Percentiles rank a stretch among this genome's conserved stretches.
These are phyloP conservation scores for Fusarium anguioides DNA, from an alignment of 2,329 filamentous ascomycete genomes.

Conservation along the genomic window DNA sequence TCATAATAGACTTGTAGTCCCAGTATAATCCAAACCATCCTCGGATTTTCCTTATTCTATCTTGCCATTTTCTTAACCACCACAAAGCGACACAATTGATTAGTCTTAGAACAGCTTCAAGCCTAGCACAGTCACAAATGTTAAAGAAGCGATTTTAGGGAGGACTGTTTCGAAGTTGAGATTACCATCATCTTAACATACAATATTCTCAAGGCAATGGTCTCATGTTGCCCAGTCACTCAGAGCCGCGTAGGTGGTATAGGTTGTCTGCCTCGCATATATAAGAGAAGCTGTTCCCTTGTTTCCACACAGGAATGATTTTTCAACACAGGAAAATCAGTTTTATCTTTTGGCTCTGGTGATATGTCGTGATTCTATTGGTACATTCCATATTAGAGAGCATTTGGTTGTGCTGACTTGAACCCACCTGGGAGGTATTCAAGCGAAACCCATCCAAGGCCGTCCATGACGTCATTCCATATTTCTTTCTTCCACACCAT, in stretches of 20 bases:
- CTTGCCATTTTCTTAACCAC: background rate
- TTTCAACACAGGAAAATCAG: background rate
- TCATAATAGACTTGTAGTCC: background rate
- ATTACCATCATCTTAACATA: no score
- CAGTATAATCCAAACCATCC: background rate
- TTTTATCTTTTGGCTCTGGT: background rate
- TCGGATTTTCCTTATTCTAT: background rate
- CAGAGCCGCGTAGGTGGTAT: background rate
- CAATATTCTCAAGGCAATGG: background rate
- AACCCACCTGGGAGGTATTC: no score
- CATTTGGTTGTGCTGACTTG: no score
- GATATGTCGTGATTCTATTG: background rate
- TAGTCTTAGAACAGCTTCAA: background rate
- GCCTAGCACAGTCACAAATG: background rate
- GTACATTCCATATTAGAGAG: no score
- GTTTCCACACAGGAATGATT: background rate
- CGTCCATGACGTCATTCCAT: conserved; percentile 43
- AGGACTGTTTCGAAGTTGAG: no score
- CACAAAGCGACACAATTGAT: background rate
- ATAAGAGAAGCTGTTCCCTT: background rate
- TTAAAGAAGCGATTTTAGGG: background rate
- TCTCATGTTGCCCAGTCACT: background rate
- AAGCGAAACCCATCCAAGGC: no score
- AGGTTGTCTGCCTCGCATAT: background rate
- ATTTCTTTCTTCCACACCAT: background rate